Evolutionary conservation across 176 grass and related monocot species (phyloP), one percentile per base, ranked within the genome.

Genomic region (Oryza longistaminata): DNA sequence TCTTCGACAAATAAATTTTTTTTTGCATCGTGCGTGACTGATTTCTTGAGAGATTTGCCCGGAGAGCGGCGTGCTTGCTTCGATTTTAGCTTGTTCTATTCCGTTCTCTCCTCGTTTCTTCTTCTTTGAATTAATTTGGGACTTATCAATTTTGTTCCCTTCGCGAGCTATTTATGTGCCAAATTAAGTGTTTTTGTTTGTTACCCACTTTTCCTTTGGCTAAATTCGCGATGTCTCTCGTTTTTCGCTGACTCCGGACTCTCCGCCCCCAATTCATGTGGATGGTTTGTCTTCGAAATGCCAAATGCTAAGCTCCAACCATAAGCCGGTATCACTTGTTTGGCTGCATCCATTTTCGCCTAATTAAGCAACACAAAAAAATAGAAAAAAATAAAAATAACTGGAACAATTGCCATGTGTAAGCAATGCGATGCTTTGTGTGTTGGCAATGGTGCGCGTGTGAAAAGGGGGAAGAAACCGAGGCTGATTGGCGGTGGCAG

Each of bases 341-440:
- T 70, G 22, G 40, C 0, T 50, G 9, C 60, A 17, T 9, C n/a
- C 9, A 4, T 24, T 84, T 84, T 83, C 13, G 29, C 69, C 31
- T 31, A 58, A 39, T 14, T 65, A 27, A 62, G 14, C 65, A 60
- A n/a, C 53, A 45, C 3, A 45, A 19, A 3, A 42, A 70, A 76
- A 21, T 26, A 70, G 37, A 85, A 64, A 29, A 76, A 43, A 35
- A 35, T 35, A 35, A 35, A 35, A 35, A 31, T 31, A 31, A 31
- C 62, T 68, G 24, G 24, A 26, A 24, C 46, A 74, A 27, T 27
- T 31, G 29, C 79, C 88, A 74, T 83, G 79, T 74, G 79, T 68
- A 64, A 50, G 83, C 78, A 62, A 69, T 26, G 74, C 16, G 55
- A 90, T 87, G 70, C 85, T 87, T 83, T 55, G 49, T 83, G 78